These are phyloP conservation scores for Solanum pinnatisectum DNA, from an alignment of 257 asterid species.

Conservation along the genomic window DNA sequence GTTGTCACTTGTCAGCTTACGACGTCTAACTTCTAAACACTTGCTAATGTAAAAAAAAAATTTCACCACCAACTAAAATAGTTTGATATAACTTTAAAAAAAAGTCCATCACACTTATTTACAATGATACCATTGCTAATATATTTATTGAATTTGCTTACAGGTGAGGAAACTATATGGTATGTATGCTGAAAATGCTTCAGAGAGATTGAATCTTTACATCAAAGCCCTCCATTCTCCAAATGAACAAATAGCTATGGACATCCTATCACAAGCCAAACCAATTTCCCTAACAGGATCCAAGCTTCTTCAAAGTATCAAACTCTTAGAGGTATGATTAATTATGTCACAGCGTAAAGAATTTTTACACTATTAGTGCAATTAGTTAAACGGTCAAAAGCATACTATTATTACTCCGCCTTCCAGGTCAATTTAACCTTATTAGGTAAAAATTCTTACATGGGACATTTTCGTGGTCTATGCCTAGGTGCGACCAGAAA, in stretches of 20 bases:
- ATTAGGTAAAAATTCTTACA: background rate
- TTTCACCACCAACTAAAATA: no score
- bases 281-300: constrained; percentile 41
- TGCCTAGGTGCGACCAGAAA: background rate
- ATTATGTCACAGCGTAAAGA: background rate
- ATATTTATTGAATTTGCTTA: background rate
- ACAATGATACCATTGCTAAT: background rate
- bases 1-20: background rate
- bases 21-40: background rate
- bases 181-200: constrained; percentile 38
- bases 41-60: background rate
- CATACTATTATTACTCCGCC: background rate
- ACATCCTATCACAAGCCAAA: constrained; percentile 30
- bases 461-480: background rate
- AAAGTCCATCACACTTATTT: background rate
- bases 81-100: background rate
- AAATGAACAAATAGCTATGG: constrained; percentile 12
- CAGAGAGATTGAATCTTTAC: constrained; percentile 38
- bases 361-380: background rate
- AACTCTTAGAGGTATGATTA: constrained; percentile 35
- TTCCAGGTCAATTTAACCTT: background rate
- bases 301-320: constrained; percentile 40
- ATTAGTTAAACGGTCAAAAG: background rate
- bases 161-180: constrained; percentile 32
- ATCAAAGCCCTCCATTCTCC: constrained; percentile 20